These are phyloP conservation scores for Trichoderma erinaceum DNA, from an alignment of 495 filamentous ascomycete species.

Conservation along the genomic window DNA sequence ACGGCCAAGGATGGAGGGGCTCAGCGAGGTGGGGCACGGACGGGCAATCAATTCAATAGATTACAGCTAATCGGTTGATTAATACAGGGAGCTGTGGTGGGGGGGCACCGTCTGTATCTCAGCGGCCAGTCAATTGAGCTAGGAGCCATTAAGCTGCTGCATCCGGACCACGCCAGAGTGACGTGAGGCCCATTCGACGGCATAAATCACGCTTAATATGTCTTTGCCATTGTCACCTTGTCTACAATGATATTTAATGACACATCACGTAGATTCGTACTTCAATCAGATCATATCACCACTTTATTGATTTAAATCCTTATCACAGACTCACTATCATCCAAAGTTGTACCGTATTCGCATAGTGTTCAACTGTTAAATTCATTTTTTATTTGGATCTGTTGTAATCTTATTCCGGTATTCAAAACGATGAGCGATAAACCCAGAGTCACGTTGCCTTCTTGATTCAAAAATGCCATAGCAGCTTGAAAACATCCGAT, in stretches of 20 bases:
- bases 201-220: not conserved
- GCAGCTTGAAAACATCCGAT: not conserved
- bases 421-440: slow-evolving; percentile 2
- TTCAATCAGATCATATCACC: not conserved
- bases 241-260: not conserved
- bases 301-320: not conserved
- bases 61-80: slow-evolving; percentile 9
- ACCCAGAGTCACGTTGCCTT: not conserved
- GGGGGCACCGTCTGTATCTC: not conserved
- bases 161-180: slow-evolving; percentile 7
- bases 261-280: not conserved
- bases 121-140: not conserved
- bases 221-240: not conserved
- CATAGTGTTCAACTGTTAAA: too few species aligned
- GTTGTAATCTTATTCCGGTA: not conserved
- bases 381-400: too few species aligned
- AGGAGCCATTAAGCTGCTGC: not conserved
- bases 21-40: not conserved
- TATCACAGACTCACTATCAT: not conserved
- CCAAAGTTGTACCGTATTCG: not conserved
- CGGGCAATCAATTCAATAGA: not conserved
- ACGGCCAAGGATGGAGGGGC: not conserved
- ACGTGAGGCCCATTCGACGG: slow-evolving; percentile 9
- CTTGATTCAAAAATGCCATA: not conserved
- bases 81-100: slow-evolving; percentile 11